Base-by-base conservation (phyloP, 2,329 filamentous ascomycete species). In the Ophiocordyceps robertsii region DNA sequence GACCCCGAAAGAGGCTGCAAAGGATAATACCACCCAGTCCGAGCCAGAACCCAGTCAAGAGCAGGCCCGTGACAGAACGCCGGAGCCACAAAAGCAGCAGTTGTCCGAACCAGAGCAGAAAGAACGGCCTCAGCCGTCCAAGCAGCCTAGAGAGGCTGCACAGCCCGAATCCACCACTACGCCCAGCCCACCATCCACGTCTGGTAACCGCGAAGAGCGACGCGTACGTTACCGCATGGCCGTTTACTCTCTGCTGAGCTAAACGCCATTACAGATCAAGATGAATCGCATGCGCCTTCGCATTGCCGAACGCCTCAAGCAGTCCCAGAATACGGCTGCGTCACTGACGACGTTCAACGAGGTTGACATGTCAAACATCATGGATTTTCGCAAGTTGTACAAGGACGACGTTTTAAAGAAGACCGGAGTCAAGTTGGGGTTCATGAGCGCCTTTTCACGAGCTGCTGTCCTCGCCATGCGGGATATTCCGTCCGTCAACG, bases 261-360 rank as follows among this genome's bases (percentile, higher is more conserved):
- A 9, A 36, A 3, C 33, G 12, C n/a, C n/a, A 11, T 41, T 49
- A 43, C 54, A 92, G 85, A 87, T 96, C 57, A 98, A 98, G 75
- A 98, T 98, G 92, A 96, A 96, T 73, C 87, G 92, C 51, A 98
- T 98, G 92, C 88, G 92, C 51, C 78, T 96, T 47, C 82, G 92
- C 48, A 98, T 96, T 53, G 87, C 92, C 40, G 92, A 98, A 71
- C 88, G 92, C 53, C 77, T 98, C 51, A 98, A 98, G 78, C 92
- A 98, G 64, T 96, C 92, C 17, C 92, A 98, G 63, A 98, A 98
- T 69, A 96, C 92, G 2, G 90, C 92, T 40, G 92, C 92, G 37
- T 95, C 92, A 4, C 73, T 98, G 42, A 96, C 92, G 39, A 98
- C 92, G 24, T 98, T 98, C 75, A 95, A 98, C 65, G 90, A 96